A percentile compares a stretch with the other conserved stretches of the same genome.
These are phyloP conservation scores for Sphaceloma murrayae DNA, from an alignment of 2,329 filamentous ascomycete species.

Conservation along the genomic window DNA sequence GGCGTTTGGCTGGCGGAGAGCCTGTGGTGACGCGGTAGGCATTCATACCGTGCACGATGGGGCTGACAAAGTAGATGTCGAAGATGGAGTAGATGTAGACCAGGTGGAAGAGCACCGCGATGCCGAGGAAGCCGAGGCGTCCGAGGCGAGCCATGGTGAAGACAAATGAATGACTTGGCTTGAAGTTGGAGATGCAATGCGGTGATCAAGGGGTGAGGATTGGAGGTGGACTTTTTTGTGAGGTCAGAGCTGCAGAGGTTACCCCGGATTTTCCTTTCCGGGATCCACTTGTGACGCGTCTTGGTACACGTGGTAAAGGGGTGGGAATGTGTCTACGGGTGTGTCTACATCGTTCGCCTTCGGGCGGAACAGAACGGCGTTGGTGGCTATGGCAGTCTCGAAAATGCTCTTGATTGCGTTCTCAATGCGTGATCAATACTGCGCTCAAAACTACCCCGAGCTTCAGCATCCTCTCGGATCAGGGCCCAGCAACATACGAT, in stretches of 20 bases:
- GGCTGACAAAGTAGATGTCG: conserved; percentile 97
- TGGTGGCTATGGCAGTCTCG: no score
- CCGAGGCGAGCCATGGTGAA: conserved; percentile 45
- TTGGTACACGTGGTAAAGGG: neutral
- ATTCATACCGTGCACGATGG: conserved; percentile 91
- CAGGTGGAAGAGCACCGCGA: conserved; percentile 86
- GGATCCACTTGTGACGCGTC: neutral
- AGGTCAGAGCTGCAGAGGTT: neutral
- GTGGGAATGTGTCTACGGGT: neutral
- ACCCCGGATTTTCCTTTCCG: neutral
- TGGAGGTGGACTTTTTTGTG: no score
- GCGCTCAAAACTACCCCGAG: no score
- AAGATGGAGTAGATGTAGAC: conserved; percentile 95
- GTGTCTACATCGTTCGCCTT: neutral
- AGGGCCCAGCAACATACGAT: no score
- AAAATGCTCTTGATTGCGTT: no score
- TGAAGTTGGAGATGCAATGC: neutral
- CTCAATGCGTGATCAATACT: no score
- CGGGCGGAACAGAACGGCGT: no score
- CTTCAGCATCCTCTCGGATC: no score
- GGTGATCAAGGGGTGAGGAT: no score
- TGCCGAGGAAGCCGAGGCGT: conserved; percentile 73
- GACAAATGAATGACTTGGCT: conserved; percentile 15
- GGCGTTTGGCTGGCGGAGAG: conserved; percentile 73
- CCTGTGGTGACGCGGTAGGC: conserved; percentile 60